These are phyloP conservation scores for Penicillium sp. DNA, from an alignment of 2,329 filamentous ascomycete species.

Conservation along the genomic window DNA sequence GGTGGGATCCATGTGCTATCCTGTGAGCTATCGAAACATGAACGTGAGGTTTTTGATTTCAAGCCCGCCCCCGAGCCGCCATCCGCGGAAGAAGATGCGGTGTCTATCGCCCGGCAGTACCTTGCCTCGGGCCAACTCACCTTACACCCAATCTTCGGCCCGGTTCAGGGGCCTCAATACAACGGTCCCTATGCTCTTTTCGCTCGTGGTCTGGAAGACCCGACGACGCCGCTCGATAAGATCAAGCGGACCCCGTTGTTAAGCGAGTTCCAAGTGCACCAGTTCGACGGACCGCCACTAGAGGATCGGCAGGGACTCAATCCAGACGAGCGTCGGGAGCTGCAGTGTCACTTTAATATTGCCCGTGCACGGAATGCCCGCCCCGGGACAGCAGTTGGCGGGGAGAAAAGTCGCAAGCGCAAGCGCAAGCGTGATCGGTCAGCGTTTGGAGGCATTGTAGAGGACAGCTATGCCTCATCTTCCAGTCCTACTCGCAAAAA, in stretches of 20 bases:
- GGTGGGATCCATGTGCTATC: constrained; percentile 57
- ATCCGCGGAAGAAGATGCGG: constrained; percentile 26
- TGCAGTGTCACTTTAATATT: constrained; percentile 28
- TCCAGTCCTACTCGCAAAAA: background rate
- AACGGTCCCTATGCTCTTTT: constrained; percentile 44
- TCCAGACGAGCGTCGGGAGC: constrained; percentile 11
- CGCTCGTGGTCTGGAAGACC: constrained; percentile 33
- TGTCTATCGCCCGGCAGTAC: constrained; percentile 28
- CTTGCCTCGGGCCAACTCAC: constrained; percentile 37
- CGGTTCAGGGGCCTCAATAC: constrained; percentile 44
- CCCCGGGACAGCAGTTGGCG: background rate
- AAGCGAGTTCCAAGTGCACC: constrained; percentile 29
- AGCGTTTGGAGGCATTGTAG: background rate
- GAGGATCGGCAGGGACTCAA: constrained; percentile 26
- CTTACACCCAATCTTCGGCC: constrained; percentile 39
- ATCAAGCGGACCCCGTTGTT: constrained; percentile 28
- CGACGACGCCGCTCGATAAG: constrained; percentile 18
- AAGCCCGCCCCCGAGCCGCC: constrained; percentile 22
- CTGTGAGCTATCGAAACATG: constrained; percentile 29
- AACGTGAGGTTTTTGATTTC: constrained; percentile 27
- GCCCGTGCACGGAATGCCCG: constrained; percentile 32
- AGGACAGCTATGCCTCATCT: background rate
- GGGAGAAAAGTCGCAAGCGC: background rate
- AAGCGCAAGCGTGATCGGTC: background rate
- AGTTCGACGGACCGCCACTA: constrained; percentile 32